Evolutionary conservation across 2,329 filamentous ascomycete species (phyloP).

Genomic region (Fusarium sp.): DNA sequence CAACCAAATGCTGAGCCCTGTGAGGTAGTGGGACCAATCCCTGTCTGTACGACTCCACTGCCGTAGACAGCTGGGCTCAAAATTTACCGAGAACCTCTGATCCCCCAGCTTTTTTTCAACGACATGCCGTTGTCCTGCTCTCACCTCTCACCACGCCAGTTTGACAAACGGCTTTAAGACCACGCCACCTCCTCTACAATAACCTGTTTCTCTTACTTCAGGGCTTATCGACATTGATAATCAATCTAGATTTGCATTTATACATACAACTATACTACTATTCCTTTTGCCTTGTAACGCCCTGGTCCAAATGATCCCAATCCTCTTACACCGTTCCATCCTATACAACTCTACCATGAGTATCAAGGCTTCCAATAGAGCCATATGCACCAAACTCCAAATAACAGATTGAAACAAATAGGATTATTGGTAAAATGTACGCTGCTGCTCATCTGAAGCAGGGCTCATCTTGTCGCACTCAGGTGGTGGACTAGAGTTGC

Average conservation of each 20-base stretch:
- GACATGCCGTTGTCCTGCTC: slow-evolving; percentile 26
- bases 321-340: slow-evolving; percentile 3
- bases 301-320: neutral
- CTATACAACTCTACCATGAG: slow-evolving; percentile 4
- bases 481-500: slow-evolving; percentile 28
- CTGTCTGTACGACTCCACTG: slow-evolving; percentile 1
- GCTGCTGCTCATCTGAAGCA: neutral
- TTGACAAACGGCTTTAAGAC: neutral
- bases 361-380: neutral
- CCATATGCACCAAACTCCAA: slow-evolving; percentile 3
- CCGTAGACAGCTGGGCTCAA: slow-evolving; percentile 5
- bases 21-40: neutral
- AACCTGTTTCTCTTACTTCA: neutral
- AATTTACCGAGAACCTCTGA: slow-evolving; percentile 37
- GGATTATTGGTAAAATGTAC: neutral
- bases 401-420: neutral
- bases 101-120: slow-evolving; percentile 37
- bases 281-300: slow-evolving; percentile 5
- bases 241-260: neutral
- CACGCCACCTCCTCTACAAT: neutral
- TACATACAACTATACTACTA: neutral
- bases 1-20: neutral
- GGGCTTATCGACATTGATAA: neutral
- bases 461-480: slow-evolving; percentile 31
- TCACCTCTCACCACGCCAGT: neutral